A percentile compares a stretch with the other conserved stretches of the same genome.
phyloP scores from a whole-genome alignment of 805 yeast species.

The Ogataea trehaloabstinens region DNA sequence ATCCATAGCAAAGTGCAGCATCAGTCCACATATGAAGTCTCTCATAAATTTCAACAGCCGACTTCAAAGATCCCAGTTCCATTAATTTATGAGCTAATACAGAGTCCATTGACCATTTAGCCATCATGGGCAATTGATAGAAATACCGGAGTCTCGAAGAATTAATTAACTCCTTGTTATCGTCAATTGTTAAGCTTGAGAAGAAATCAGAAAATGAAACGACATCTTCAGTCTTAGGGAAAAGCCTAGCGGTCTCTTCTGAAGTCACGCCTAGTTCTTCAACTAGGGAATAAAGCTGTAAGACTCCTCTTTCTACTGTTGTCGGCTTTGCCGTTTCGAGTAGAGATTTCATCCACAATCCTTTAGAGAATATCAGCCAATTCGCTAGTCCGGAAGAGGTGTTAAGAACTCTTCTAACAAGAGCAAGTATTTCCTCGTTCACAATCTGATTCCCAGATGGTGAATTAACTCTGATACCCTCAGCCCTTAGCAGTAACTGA shows the following conservation, averaged over 20 bases:
- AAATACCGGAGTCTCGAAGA: constrained; percentile 62
- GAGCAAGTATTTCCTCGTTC: constrained; percentile 79
- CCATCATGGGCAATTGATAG: constrained; percentile 71
- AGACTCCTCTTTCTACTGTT: constrained; percentile 89
- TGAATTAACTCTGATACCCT: constrained; percentile 61
- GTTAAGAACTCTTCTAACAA: constrained; percentile 68
- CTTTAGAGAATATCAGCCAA: constrained; percentile 77
- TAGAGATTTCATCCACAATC: constrained; percentile 86
- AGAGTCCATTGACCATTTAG: constrained; percentile 83
- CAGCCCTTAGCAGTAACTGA: constrained; percentile 69
- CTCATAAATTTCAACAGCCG: constrained; percentile 88
- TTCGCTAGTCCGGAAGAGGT: constrained; percentile 48
- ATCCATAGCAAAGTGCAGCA: constrained; percentile 87
- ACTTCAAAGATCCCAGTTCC: constrained; percentile 77
- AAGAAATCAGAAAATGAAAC: constrained; percentile 22
- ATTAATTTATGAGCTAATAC: constrained; percentile 81
- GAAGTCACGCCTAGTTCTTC: constrained; percentile 76
- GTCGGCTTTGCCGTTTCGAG: constrained; percentile 77
- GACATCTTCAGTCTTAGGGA: constrained; percentile 41
- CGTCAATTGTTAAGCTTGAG: constrained; percentile 15
- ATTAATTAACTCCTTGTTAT: constrained; percentile 36
- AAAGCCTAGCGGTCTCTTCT: constrained; percentile 50
- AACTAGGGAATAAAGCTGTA: constrained; percentile 88
- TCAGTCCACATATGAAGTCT: constrained; percentile 74
- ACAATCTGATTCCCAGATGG: constrained; percentile 71